A percentile compares a stretch with the other conserved stretches of the same genome.
phyloP scores from a whole-genome alignment of 352 stramenopile genomes.

The Pythium aristosporum region DNA sequence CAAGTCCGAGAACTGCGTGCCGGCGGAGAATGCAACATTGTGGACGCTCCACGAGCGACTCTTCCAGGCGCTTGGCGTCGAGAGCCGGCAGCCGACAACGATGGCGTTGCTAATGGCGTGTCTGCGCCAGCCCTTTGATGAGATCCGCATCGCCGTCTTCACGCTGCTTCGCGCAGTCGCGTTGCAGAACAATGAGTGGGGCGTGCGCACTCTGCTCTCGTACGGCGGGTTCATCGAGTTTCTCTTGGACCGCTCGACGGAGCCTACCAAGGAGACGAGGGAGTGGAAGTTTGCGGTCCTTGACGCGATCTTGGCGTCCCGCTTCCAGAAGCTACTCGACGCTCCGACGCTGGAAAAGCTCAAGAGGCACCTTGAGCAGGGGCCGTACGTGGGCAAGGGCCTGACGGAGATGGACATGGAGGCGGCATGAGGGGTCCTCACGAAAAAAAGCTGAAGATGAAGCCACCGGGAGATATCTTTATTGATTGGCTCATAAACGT shows the following conservation, averaged over 20 bases:
- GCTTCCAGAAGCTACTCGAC: constrained; percentile 61
- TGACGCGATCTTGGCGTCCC: constrained; percentile 73
- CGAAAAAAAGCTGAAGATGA: constrained; percentile 6
- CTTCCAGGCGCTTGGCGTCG: constrained; percentile 60
- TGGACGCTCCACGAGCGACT: constrained; percentile 69
- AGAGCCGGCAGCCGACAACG: constrained; percentile 50
- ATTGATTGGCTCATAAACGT: constrained; percentile 19
- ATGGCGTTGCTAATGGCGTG: constrained; percentile 71
- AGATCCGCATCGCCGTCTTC: constrained; percentile 76
- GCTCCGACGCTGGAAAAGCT: constrained; percentile 53
- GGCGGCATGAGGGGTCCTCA: constrained; percentile 33
- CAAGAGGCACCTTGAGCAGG: constrained; percentile 46
- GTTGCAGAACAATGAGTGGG: constrained; percentile 79
- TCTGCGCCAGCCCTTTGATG: constrained; percentile 84
- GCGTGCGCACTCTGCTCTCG: constrained; percentile 54
- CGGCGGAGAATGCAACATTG: constrained; percentile 54
- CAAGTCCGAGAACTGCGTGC: constrained; percentile 33
- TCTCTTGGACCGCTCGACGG: constrained; percentile 73
- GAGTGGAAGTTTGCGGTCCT: constrained; percentile 89
- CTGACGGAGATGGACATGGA: constrained; percentile 63
- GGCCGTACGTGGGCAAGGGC: constrained; percentile 60
- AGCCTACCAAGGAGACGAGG: constrained; percentile 79
- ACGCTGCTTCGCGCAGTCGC: constrained; percentile 75
- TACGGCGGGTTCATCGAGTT: constrained; percentile 88
- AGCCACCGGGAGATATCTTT: constrained; percentile 11